phyloP scores from a whole-genome alignment of 2,329 filamentous ascomycete genomes.

The Ceratocystis variospora region DNA sequence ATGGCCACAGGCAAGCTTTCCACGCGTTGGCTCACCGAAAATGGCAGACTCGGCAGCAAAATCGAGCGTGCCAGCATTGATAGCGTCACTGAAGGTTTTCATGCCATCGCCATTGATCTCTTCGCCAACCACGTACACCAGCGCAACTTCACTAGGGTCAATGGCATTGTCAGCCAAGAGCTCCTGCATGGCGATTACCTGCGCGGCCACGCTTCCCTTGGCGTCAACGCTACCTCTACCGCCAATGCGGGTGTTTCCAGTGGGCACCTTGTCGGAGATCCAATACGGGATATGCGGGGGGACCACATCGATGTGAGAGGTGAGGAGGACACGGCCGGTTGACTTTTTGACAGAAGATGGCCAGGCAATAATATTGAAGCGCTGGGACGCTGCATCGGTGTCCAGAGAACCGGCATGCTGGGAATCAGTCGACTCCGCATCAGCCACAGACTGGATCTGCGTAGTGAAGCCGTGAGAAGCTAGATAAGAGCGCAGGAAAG shows the following conservation, averaged over 20 bases:
- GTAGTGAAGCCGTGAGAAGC: constrained; percentile 32
- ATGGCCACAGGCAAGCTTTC: constrained; percentile 76
- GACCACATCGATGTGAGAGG: constrained; percentile 71
- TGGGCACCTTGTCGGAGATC: constrained; percentile 35
- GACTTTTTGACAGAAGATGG: constrained; percentile 32
- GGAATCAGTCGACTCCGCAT: constrained; percentile 13
- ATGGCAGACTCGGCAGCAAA: constrained; percentile 49
- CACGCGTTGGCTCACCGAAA: constrained; percentile 88
- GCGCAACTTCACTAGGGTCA: constrained; percentile 38
- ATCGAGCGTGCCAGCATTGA: constrained; percentile 21
- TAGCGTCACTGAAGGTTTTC: constrained; percentile 35
- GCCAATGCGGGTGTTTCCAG: constrained; percentile 38
- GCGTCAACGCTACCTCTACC: constrained; percentile 65
- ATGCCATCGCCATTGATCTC: constrained; percentile 74
- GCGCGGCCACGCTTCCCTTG: constrained; percentile 57
- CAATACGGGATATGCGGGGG: constrained; percentile 60
- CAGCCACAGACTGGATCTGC: constrained; percentile 31
- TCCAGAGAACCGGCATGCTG: constrained; percentile 20
- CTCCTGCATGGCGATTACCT: constrained; percentile 52
- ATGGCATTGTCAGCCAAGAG: constrained; percentile 34
- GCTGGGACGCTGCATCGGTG: constrained; percentile 23
- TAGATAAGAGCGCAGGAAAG: constrained; percentile 56
- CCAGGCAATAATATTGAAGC: constrained; percentile 70
- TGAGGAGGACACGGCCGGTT: constrained; percentile 49
- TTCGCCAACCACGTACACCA: constrained; percentile 67